Conservation (phyloP, 1,139 yeast genomes). For the Yamadazyma friedrichii region DNA sequence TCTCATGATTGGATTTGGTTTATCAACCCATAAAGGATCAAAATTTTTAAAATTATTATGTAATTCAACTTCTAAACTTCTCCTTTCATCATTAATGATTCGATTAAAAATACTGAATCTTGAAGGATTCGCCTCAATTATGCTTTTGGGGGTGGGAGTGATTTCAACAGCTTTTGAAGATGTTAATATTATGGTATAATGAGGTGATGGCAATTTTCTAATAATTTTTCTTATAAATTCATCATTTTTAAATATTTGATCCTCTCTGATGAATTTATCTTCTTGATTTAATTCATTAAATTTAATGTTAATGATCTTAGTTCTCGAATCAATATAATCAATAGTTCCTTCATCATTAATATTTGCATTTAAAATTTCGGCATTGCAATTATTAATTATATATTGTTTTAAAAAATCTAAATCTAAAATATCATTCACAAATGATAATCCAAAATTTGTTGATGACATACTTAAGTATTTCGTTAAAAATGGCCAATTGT, state of each 20-base stretch:
- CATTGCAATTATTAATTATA: slow-evolving; percentile 47
- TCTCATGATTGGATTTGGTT: slow-evolving; percentile 32
- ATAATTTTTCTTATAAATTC: slow-evolving; percentile 48
- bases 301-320: slow-evolving; percentile 57
- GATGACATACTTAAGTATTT: slow-evolving; percentile 59
- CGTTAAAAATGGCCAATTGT: slow-evolving; percentile 53
- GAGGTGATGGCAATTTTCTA: slow-evolving; percentile 69
- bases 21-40: slow-evolving; percentile 32
- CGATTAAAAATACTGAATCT: slow-evolving; percentile 45
- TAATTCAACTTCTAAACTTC: slow-evolving; percentile 54
- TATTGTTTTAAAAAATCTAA: slow-evolving; percentile 44
- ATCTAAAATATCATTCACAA: slow-evolving; percentile 46
- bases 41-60: slow-evolving; percentile 42
- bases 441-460: slow-evolving; percentile 61
- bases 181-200: slow-evolving; percentile 54
- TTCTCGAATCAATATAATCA: slow-evolving; percentile 56
- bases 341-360: slow-evolving; percentile 45
- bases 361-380: slow-evolving; percentile 38
- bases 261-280: slow-evolving; percentile 18
- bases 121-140: slow-evolving; percentile 29
- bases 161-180: slow-evolving; percentile 20
- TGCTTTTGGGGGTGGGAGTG: slow-evolving; percentile 32
- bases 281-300: slow-evolving; percentile 48
- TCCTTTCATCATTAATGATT: slow-evolving; percentile 43
- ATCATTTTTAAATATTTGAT: slow-evolving; percentile 43